phyloP scores from a whole-genome alignment of 164 flowering plant genomes.

The Stephania yunnanensis region DNA sequence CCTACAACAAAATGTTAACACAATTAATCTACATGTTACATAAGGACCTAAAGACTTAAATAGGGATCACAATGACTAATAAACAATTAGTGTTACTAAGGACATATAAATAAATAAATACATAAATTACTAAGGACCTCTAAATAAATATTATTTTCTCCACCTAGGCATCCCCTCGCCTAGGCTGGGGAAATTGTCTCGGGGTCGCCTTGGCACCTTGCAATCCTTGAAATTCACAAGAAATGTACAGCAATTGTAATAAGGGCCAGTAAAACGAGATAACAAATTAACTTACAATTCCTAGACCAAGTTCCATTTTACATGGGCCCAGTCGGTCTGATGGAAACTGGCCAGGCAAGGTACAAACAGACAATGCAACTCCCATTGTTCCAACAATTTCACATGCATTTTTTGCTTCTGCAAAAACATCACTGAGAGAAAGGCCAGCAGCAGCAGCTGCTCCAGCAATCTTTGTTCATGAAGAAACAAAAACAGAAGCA shows the following conservation, averaged over 20 bases:
- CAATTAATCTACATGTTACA: no score
- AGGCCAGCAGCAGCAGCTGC: constrained; percentile 91
- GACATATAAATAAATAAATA: no score
- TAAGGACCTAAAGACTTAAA: no score
- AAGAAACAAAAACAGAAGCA: not conserved
- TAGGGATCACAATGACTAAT: no score
- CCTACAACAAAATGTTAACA: not conserved
- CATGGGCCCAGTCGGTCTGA: constrained; percentile 86
- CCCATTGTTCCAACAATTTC: constrained; percentile 96
- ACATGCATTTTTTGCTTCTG: constrained; percentile 86
- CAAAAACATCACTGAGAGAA: constrained; percentile 72
- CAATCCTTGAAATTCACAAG: not conserved
- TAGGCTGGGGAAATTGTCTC: no score
- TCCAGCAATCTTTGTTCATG: constrained; percentile 62
- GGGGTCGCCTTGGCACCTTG: no score
- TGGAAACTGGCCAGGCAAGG: constrained; percentile 77
- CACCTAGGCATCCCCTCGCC: no score
- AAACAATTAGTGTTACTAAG: no score
- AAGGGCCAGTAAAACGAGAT: constrained; percentile 2
- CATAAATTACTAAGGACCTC: no score
- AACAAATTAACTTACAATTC: constrained; percentile 59
- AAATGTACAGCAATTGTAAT: not conserved
- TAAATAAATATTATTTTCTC: no score
- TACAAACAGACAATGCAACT: constrained; percentile 89
- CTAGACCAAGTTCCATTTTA: constrained; percentile 98